phyloP scores from a whole-genome alignment of 2,329 filamentous ascomycete genomes.

The Trichophyton equinum region DNA sequence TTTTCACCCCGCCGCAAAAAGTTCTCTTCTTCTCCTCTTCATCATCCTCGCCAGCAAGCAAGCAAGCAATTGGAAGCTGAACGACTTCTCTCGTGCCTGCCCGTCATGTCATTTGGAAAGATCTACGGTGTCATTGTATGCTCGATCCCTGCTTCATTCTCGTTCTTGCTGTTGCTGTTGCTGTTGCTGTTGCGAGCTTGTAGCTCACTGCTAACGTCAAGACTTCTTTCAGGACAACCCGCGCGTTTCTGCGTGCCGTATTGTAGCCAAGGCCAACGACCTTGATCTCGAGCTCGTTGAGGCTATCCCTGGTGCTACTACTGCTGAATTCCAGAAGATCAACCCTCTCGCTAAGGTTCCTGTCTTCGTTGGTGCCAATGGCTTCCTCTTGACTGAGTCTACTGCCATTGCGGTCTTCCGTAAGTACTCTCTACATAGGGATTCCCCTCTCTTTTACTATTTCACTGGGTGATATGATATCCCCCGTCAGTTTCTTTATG shows the following conservation, averaged over 20 bases:
- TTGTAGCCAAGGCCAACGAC: constrained; percentile 94
- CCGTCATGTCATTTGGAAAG: constrained; percentile 92
- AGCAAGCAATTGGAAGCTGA: constrained; percentile 8
- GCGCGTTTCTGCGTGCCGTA: constrained; percentile 76
- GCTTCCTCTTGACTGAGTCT: constrained; percentile 74
- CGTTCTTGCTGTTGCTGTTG: neutral
- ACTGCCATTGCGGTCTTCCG: constrained; percentile 96
- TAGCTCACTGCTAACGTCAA: neutral
- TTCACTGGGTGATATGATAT: neutral
- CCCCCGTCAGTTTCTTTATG: constrained; percentile 39
- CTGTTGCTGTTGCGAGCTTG: neutral
- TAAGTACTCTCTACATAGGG: constrained; percentile 44
- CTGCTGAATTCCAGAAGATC: constrained; percentile 67
- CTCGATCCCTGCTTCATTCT: constrained; percentile 7
- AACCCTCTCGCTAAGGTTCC: constrained; percentile 87
- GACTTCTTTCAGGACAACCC: constrained; percentile 57
- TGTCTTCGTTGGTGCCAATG: constrained; percentile 83
- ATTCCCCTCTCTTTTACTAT: constrained; percentile 14
- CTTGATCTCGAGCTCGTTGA: constrained; percentile 79
- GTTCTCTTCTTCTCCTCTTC: constrained; percentile 7
- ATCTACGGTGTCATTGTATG: constrained; percentile 77
- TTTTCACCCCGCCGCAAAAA: constrained; percentile 10
- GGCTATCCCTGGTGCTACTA: constrained; percentile 51
- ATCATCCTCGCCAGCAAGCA: constrained; percentile 1
- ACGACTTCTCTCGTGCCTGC: constrained; percentile 10